phyloP scores from a whole-genome alignment of 371 early-diverging fungal genomes.

The Saksenaea vasiformis region DNA sequence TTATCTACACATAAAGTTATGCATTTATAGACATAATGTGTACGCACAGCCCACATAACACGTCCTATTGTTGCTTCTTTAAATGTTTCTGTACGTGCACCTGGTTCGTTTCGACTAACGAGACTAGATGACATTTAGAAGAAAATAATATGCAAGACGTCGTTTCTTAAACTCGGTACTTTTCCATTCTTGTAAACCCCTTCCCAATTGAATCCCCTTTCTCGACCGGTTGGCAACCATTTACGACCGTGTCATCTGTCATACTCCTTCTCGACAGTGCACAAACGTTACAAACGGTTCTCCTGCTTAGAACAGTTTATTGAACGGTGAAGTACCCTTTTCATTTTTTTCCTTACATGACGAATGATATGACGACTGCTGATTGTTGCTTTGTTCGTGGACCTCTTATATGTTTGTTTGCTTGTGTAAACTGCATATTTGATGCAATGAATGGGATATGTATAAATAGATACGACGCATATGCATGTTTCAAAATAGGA shows the following conservation, averaged over 20 bases:
- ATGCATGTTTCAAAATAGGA: neutral
- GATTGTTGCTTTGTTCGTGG: neutral
- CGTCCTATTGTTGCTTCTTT: too few species aligned
- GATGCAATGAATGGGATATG: neutral
- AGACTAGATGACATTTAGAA: too few species aligned
- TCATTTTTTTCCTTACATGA: neutral
- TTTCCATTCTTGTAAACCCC: constrained; percentile 1
- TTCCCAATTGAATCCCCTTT: neutral
- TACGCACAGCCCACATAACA: too few species aligned
- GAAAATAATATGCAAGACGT: neutral
- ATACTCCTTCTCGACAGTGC: neutral
- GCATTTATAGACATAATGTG: neutral
- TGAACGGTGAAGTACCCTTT: neutral
- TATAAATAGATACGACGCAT: constrained; percentile 2
- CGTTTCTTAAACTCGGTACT: constrained; percentile 1
- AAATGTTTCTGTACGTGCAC: too few species aligned
- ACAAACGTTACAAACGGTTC: neutral
- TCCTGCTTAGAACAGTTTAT: neutral
- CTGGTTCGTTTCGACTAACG: too few species aligned
- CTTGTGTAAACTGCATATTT: neutral
- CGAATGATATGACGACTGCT: too few species aligned
- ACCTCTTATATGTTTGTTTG: neutral
- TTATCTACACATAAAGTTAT: neutral
- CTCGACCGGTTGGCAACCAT: neutral
- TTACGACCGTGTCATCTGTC: neutral